These are phyloP conservation scores for Fagopyrum tataricum DNA, from an alignment of 148 eudicot genomes.

Conservation along the genomic window DNA sequence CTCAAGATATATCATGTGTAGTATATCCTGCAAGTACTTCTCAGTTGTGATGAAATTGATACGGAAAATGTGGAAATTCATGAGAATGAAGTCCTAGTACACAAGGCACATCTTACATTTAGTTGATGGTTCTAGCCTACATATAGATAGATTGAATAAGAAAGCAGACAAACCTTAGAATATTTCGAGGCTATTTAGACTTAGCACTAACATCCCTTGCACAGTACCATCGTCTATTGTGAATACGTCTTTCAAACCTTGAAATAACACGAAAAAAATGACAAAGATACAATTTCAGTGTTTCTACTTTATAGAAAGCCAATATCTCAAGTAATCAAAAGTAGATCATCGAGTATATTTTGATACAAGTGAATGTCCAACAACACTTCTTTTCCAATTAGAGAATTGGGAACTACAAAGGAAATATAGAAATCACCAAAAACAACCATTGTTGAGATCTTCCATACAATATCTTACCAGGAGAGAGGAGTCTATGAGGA, in stretches of 20 bases:
- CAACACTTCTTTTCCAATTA: neutral
- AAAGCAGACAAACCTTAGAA: slow-evolving; percentile 1
- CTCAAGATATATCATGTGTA: neutral
- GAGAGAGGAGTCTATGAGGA: slow-evolving; percentile 27
- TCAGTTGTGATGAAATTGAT: neutral
- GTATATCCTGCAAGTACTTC: neutral
- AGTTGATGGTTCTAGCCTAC: neutral
- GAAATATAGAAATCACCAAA: neutral
- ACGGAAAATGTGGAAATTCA: neutral
- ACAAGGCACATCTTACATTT: neutral
- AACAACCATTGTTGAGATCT: neutral
- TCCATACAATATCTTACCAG: slow-evolving; percentile 30
- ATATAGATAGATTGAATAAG: neutral
- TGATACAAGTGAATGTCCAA: neutral
- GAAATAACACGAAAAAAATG: slow-evolving; percentile 12
- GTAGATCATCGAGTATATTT: neutral
- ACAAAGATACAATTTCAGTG: neutral
- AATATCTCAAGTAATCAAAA: neutral
- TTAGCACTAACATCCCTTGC: slow-evolving; percentile 12
- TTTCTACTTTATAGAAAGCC: neutral
- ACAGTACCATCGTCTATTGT: slow-evolving; percentile 22
- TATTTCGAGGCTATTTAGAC: neutral
- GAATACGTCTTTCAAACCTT: slow-evolving; percentile 40
- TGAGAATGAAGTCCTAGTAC: neutral
- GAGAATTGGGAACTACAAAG: slow-evolving; percentile 1